Percentiles rank a stretch among this genome's conserved stretches.
Conservation (phyloP, 345 rosid genomes). For the Alliaria petiolata region DNA sequence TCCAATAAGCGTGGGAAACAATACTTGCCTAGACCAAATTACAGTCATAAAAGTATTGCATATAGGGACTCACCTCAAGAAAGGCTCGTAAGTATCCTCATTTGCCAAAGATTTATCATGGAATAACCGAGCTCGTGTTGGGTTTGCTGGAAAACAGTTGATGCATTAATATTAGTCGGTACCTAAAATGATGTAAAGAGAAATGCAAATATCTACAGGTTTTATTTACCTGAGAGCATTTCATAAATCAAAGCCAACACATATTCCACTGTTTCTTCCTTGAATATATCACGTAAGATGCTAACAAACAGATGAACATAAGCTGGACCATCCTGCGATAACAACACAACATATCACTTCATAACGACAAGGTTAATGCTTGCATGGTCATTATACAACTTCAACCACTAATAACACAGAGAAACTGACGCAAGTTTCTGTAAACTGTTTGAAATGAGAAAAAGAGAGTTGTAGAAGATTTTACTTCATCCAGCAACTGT, state of each 20-base stretch:
- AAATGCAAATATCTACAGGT: background rate
- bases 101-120: constrained; percentile 73
- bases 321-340: constrained; percentile 89
- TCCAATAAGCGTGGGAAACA: background rate
- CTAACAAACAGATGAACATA: constrained; percentile 79
- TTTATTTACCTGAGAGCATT: constrained; percentile 67
- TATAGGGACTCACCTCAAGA: constrained; percentile 75
- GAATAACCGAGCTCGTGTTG: constrained; percentile 83
- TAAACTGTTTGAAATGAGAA: background rate
- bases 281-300: constrained; percentile 81
- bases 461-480: background rate
- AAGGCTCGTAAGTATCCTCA: constrained; percentile 90
- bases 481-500: constrained; percentile 86
- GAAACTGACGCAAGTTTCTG: background rate
- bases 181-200: background rate
- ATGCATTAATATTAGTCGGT: constrained; percentile 17
- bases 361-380: background rate
- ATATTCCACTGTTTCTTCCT: constrained; percentile 98
- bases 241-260: constrained; percentile 90
- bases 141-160: constrained; percentile 64
- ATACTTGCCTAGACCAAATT: background rate
- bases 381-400: background rate
- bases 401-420: background rate
- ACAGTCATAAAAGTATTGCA: background rate
- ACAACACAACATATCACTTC: constrained; percentile 13